Evolutionary conservation across 225 moss, liverwort and hornwort species (phyloP), one percentile per base, ranked within the genome.

Genomic region (Polytrichum commune): DNA sequence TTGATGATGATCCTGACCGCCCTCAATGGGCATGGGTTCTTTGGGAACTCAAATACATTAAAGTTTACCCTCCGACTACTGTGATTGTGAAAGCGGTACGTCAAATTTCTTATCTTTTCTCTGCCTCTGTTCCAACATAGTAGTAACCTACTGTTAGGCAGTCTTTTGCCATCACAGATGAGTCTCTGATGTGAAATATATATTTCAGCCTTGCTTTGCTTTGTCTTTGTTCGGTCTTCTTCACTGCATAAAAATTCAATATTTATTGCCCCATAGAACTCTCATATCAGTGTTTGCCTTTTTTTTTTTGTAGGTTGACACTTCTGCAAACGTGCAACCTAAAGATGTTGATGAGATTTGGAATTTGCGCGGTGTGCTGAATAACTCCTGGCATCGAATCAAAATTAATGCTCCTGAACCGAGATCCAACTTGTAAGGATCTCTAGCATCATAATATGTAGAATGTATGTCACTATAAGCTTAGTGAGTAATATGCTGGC

Each of bases 81-180:
- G 80, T 86, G 30, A 78, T 91, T 38, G 91, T 89, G 61, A 91
- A 90, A 76, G 93, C 91, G 79, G 90, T 92, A 84, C 73, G 82
- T 84, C 58, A 20, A 23, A 24, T 24, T 58, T 58, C 58, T 22
- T 6, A 23, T 20, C 6, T 58, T 58, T 22, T 58, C 19, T 56
- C n/a, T 20, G 27, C 18, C 58, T 58, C 8, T 58, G 23, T 23
- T 67, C 67, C 63, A 68, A 25, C 30, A 60, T 30, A 32, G 7
- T 77, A 19, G 54, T 75, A 19, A 62, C 16, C 33, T 27, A n/a
- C 27, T 5, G 25, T 65, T 25, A 33, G 30, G 46, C 53, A 67
- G 70, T 28, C 63, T 33, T 20, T 1, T 20, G 58, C 9, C 6
- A 58, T 58, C 24, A 58, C 16, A 58, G 58, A 30, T n/a, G 38